Evolutionary conservation across 345 rosid genomes (phyloP).

Genomic region (Euphorbia pulcherrima): DNA sequence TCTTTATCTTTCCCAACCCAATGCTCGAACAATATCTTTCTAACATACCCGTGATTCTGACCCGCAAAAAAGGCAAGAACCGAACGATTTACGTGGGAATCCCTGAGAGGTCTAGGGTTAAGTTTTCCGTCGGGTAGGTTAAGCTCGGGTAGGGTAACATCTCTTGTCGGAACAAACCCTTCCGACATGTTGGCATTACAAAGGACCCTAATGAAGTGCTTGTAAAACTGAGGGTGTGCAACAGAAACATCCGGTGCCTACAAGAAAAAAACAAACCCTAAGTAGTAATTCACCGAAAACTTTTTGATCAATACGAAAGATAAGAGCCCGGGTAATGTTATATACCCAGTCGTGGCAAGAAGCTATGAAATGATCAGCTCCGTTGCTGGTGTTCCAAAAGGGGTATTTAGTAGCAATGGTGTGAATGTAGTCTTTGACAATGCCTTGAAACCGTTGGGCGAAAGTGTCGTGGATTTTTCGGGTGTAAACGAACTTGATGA

Average conservation of each 20-base stretch:
- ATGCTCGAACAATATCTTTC: constrained; percentile 39
- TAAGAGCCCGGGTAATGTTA: too few relatives aligned
- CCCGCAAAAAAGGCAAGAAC: constrained; percentile 68
- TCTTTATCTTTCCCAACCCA: constrained; percentile 65
- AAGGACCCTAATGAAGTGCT: constrained; percentile 54
- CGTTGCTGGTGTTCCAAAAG: constrained; percentile 56
- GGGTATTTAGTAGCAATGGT: constrained; percentile 38
- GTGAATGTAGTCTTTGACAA: constrained; percentile 40
- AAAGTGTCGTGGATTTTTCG: constrained; percentile 24
- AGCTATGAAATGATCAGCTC: constrained; percentile 60
- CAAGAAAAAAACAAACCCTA: background rate
- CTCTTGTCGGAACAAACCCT: constrained; percentile 56
- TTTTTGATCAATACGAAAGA: background rate
- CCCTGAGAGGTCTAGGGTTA: constrained; percentile 24
- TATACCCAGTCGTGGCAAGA: constrained; percentile 70
- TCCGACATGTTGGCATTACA: constrained; percentile 79
- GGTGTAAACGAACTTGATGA: constrained; percentile 40
- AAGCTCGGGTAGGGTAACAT: constrained; percentile 57
- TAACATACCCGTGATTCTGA: constrained; percentile 51
- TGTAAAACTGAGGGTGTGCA: constrained; percentile 42
- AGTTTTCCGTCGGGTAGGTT: constrained; percentile 26
- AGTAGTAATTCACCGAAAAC: too few relatives aligned
- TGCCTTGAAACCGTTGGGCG: constrained; percentile 30
- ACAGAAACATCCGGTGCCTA: constrained; percentile 64
- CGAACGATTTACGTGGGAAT: constrained; percentile 34